Evolutionary conservation across 192 early-diverging fungal species (phyloP), one percentile per base, ranked within the genome.

Genomic region (Tieghemiomyces parasiticus): DNA sequence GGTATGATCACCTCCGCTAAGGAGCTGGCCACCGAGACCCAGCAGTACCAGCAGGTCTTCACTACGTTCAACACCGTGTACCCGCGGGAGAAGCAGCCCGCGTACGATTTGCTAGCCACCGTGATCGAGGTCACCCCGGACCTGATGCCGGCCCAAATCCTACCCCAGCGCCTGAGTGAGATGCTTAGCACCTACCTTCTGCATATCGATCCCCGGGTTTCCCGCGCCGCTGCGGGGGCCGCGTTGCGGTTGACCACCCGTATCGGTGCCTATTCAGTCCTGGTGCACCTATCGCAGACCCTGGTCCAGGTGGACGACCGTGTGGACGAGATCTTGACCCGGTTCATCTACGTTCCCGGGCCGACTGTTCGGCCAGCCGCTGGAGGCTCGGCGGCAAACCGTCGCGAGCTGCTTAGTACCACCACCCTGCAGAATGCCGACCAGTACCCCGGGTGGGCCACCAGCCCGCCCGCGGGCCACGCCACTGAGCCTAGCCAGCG

Each of bases 171-270:
- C 45, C 54, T 95, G 1, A 74, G 95, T 0, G 93, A 94, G 34
- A 84, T 89, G 61, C 64, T 99, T 25, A 74, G 82, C 20, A 72
- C 84, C 29, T 96, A 89, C 56, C 78, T 85, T 0, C 71, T 90
- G 2, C 93, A 95, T 70, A 76, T 81, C n/a, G 92, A 99, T 69
- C 82, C 86, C 34, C 76, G 81, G 28, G 72, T 99, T 3, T 81
- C 86, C 4, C 74, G 72, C 0, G 78, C 82, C 3, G 72, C 89
- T 4, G 64, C 79, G 13, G 67, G 74, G 25, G 86, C 86, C 0
- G 61, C 92, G 28, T 50, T 77, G 24, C 72, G 91, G 10, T 80
- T 92, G 19, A 79, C 86, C 3, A 50, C 67, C 26, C 74, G 80
- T 22, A 73, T 76, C 55, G 73, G 76, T 54, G 71, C 79, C 0